phyloP scores from a whole-genome alignment of 2,329 filamentous ascomycete species.

The Arthrobotrys sphaeroides region DNA sequence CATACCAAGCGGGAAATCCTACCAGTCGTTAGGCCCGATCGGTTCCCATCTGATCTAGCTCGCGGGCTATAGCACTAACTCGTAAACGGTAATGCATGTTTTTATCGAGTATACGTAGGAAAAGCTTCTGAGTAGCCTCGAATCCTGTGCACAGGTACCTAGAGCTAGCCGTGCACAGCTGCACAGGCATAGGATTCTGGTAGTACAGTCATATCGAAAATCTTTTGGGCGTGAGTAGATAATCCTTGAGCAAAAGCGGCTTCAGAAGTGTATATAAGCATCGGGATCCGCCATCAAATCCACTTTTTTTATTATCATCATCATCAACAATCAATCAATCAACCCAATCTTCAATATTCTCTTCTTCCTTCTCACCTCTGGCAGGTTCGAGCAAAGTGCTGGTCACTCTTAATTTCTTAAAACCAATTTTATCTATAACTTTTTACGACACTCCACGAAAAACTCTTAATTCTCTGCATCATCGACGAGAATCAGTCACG shows the following conservation, averaged over 20 bases:
- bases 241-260: background rate
- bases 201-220: background rate
- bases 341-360: background rate
- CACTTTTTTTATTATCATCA: background rate
- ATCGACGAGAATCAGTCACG: background rate
- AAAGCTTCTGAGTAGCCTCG: background rate
- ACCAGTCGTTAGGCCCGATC: too few species aligned
- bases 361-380: slow-evolving; percentile 10
- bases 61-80: too few species aligned
- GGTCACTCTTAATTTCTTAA: slow-evolving; percentile 1
- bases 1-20: too few species aligned
- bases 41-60: too few species aligned
- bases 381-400: slow-evolving; percentile 14
- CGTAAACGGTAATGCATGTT: too few species aligned
- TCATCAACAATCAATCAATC: background rate
- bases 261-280: background rate
- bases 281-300: background rate
- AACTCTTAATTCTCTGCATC: background rate
- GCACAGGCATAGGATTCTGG: background rate
- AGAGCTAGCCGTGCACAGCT: too few species aligned
- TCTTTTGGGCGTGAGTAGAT: background rate
- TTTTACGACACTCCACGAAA: background rate
- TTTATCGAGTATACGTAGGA: background rate
- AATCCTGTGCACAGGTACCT: too few species aligned
- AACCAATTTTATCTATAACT: background rate